phyloP scores from a whole-genome alignment of 78 protist genomes.

The Dictyostelium discoideum region DNA sequence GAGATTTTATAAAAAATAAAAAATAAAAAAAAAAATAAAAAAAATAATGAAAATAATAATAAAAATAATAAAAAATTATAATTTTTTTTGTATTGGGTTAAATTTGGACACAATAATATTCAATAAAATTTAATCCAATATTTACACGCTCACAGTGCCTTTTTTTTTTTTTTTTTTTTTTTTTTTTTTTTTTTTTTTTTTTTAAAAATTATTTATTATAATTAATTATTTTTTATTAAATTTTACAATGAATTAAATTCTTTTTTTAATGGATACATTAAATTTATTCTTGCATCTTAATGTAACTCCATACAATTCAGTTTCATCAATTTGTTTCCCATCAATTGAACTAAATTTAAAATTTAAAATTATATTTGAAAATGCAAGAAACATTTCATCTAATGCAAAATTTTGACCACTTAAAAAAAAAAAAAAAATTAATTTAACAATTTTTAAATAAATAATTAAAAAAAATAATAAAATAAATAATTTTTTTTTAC shows the following conservation, averaged over 20 bases:
- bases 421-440: too few species aligned
- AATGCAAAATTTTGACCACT: conserved; percentile 23
- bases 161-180: not conserved
- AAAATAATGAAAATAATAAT: not conserved
- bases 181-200: not conserved
- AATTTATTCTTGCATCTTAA: conserved; percentile 5
- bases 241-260: not conserved
- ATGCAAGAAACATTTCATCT: conserved; percentile 17
- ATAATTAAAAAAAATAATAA: too few species aligned
- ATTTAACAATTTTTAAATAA: too few species aligned
- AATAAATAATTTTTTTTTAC: too few species aligned
- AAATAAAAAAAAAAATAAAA: not conserved
- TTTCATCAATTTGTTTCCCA: not conserved
- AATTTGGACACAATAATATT: not conserved
- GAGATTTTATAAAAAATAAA: not conserved
- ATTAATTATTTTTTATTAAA: not conserved
- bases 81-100: not conserved
- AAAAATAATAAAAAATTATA: not conserved
- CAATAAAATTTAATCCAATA: not conserved
- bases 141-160: not conserved
- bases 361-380: not conserved
- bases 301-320: conserved; percentile 24
- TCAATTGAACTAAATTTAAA: not conserved
- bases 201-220: not conserved
- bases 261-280: not conserved